Conservation (phyloP, 371 early-diverging fungal genomes). For the Batkoa obscura region DNA sequence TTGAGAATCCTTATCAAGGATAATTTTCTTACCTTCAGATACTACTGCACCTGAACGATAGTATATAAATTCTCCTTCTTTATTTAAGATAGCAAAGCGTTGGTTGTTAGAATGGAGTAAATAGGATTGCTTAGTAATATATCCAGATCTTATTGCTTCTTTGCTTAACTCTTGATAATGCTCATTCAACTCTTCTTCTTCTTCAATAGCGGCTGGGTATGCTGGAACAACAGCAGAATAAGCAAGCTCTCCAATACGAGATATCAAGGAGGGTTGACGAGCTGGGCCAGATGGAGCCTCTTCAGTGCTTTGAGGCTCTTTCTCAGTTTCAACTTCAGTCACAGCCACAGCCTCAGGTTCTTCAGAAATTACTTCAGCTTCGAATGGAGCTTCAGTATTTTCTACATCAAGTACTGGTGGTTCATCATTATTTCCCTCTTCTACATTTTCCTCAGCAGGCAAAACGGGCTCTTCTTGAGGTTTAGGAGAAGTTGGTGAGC, state of each 20-base stretch:
- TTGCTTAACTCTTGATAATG: neutral
- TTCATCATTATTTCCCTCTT: no score
- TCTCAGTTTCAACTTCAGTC: neutral
- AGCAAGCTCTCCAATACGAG: neutral
- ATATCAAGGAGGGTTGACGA: neutral
- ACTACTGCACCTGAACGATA: neutral
- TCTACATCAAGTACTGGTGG: no score
- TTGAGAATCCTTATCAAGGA: neutral
- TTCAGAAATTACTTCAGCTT: neutral
- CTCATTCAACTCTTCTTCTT: neutral
- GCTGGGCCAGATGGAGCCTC: neutral
- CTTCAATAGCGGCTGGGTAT: neutral
- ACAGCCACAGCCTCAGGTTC: neutral
- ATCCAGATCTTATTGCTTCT: neutral
- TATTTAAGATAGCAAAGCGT: neutral
- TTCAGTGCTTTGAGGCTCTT: neutral
- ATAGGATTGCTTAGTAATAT: neutral
- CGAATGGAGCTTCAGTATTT: neutral
- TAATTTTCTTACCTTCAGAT: slow-evolving; percentile 5
- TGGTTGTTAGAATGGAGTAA: neutral
- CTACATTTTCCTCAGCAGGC: no score
- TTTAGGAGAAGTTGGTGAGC: no score
- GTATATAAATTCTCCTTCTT: slow-evolving; percentile 4
- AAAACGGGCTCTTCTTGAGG: no score
- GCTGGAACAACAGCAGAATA: neutral